Percentiles rank a stretch among this genome's conserved stretches.
Evolutionary conservation across 768 basidiomycete genomes (phyloP).

Genomic region (Tephrocybe sp.): DNA sequence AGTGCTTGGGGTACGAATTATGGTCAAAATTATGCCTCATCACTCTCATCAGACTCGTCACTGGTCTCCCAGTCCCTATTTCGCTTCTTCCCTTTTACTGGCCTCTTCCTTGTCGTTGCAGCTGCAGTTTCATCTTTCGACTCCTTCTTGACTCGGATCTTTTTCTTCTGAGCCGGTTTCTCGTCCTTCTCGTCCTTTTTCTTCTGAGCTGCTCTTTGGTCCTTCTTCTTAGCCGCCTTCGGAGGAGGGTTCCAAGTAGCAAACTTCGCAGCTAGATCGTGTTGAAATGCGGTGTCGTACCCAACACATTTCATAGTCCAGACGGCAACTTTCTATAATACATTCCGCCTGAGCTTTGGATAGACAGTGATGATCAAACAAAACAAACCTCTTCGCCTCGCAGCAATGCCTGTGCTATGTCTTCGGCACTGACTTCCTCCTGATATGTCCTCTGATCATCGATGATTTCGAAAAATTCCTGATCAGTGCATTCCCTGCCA

Average conservation of each 20-base stretch:
- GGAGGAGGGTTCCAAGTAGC: conserved; percentile 12
- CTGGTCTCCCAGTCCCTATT: too few relatives aligned
- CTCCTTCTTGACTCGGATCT: neutral
- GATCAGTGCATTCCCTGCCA: conserved; percentile 21
- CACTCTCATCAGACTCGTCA: neutral
- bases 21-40: too few relatives aligned
- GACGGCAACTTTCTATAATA: conserved; percentile 21
- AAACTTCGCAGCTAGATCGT: conserved; percentile 24
- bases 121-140: too few relatives aligned
- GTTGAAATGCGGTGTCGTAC: conserved; percentile 35
- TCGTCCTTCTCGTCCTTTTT: neutral
- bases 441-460: neutral
- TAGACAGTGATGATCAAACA: neutral
- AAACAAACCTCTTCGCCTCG: conserved; percentile 28
- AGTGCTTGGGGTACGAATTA: too few relatives aligned
- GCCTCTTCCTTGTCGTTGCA: too few relatives aligned
- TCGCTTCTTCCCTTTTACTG: too few relatives aligned
- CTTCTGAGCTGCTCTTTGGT: neutral
- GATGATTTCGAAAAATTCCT: conserved; percentile 18
- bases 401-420: conserved; percentile 18
- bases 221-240: neutral
- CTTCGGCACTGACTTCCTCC: too few relatives aligned
- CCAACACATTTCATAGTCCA: conserved; percentile 40
- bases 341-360: neutral
- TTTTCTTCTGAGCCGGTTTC: neutral